These are phyloP conservation scores for Pyrenophora graminea DNA, from an alignment of 2,329 filamentous ascomycete species.

Conservation along the genomic window DNA sequence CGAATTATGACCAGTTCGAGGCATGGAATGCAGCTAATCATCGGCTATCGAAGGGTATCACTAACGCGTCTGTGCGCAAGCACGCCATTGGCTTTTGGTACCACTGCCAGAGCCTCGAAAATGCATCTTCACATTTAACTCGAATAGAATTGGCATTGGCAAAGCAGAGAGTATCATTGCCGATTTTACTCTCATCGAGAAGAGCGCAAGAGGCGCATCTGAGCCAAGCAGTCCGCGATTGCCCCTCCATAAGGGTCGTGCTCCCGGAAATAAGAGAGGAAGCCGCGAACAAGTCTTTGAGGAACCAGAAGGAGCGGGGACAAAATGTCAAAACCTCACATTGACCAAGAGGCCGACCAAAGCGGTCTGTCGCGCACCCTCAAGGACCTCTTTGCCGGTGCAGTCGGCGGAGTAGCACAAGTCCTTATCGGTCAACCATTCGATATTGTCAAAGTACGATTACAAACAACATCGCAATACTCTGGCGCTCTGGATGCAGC, in stretches of 20 bases:
- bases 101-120: not conserved
- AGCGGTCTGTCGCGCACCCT: constrained; percentile 54
- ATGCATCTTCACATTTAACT: not conserved
- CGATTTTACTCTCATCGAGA: not conserved
- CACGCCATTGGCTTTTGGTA: constrained; percentile 24
- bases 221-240: constrained; percentile 5
- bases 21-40: constrained; percentile 18
- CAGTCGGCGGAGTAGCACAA: constrained; percentile 89
- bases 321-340: constrained; percentile 39
- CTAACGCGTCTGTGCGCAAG: constrained; percentile 27
- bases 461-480: constrained; percentile 88
- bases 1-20: constrained; percentile 15
- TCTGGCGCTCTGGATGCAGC: constrained; percentile 79
- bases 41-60: constrained; percentile 18
- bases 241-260: constrained; percentile 16
- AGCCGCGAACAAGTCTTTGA: not conserved
- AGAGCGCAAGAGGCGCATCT: not conserved
- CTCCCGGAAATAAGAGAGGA: constrained; percentile 13
- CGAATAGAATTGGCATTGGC: no score
- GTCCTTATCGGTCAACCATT: constrained; percentile 82
- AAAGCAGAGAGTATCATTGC: no score
- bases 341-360: constrained; percentile 46
- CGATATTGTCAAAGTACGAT: constrained; percentile 80
- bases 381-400: constrained; percentile 91
- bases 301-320: constrained; percentile 3